phyloP scores from a whole-genome alignment of 139 green algal genomes.

The Dunaliella primolecta region DNA sequence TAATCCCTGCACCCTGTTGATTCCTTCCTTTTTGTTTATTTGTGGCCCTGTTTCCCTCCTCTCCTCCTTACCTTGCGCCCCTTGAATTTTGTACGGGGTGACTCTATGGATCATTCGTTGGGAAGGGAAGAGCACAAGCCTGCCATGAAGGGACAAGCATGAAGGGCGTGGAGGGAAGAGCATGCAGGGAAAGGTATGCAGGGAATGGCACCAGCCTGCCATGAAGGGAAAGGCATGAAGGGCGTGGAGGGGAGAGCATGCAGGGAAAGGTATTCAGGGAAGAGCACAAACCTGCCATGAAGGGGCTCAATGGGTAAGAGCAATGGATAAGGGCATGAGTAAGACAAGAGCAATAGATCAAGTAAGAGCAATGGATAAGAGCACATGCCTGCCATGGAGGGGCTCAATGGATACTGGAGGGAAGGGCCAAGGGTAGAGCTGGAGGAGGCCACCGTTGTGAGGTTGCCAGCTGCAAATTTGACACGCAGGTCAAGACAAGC shows the following conservation, averaged over 20 bases:
- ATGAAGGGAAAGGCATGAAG: too few relatives aligned
- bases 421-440: constrained; percentile 68
- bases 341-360: too few relatives aligned
- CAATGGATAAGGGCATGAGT: too few relatives aligned
- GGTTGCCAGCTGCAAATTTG: constrained; percentile 42
- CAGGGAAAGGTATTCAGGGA: too few relatives aligned
- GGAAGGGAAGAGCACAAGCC: constrained; percentile 73
- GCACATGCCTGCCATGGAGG: constrained; percentile 58
- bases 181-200: too few relatives aligned
- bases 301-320: constrained; percentile 61
- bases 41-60: too few relatives aligned
- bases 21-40: too few relatives aligned
- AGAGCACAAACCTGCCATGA: constrained; percentile 68
- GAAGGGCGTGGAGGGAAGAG: too few relatives aligned
- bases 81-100: not conserved
- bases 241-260: too few relatives aligned
- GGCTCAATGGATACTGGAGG: constrained; percentile 57
- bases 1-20: too few relatives aligned
- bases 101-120: constrained; percentile 70
- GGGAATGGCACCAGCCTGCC: too few relatives aligned
- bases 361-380: constrained; percentile 66
- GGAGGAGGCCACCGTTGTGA: constrained; percentile 56
- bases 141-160: constrained; percentile 53
- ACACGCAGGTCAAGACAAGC: not conserved
- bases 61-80: not conserved